Evolutionary conservation across 2,329 filamentous ascomycete species (phyloP), one percentile per base, ranked within the genome.

Genomic region (Penicillium digitatum): DNA sequence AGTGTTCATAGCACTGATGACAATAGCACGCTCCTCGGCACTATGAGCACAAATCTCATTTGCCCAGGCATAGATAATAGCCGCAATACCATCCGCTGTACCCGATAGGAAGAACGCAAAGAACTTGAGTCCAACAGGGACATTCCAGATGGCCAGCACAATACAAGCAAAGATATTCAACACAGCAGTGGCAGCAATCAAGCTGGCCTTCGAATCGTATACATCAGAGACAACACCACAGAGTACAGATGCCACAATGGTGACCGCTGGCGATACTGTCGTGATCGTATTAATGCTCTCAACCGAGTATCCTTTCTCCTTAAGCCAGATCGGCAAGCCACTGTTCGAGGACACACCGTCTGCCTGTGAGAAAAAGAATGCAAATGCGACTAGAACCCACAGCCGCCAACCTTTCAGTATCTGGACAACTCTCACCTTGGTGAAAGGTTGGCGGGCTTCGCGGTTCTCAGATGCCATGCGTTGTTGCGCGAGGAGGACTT

Each of bases 1-100:
- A 0, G 72, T 74, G 34, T 65, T 65, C 61, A 63, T 62, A 0
- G 62, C 55, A 57, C 62, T 64, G 34, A 65, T 62, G 10, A 65
- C 62, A 26, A 65, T 38, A 7, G 62, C 62, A 22, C 63, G 55
- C 43, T 65, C 63, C 54, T 65, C 63, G 0, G 63, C 66, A 67
- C 72, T 72, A 67, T 73, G 26, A 50, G 72, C 40, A 63, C 63
- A 65, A 12, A 65, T 62, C 43, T 65, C 63, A 44, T 65, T 65
- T 24, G 61, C 62, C 62, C 63, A 65, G 3, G 62, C 58, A 40
- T 60, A 63, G 7, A 65, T 58, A n/a, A 64, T 62, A 27, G 58
- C 60, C n/a, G 61, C 61, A 29, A 65, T 61, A 0, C 61, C 61
- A 37, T 64, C 54, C 4, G 60, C 61, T 5, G 62, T 64, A 20